Base-by-base conservation (phyloP, 2,329 filamentous ascomycete genomes). In the Sclerotinia minor region DNA sequence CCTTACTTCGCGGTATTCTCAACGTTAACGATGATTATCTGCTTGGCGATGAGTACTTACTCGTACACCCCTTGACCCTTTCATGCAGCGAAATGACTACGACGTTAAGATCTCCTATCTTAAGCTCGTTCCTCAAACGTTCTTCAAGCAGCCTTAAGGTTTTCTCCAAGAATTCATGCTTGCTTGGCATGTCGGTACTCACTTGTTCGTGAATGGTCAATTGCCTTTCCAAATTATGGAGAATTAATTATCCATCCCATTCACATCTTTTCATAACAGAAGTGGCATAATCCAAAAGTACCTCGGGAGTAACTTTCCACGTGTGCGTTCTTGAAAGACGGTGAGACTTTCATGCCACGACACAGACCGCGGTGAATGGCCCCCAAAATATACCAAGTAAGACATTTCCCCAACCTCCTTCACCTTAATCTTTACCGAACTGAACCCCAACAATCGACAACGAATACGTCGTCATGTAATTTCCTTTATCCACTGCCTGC, bases 401-500 rank as follows among this genome's bases (percentile, higher is more conserved):
- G 59, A 38, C 17, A 41, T 26, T 50, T 63, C 29, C 59, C 59
- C 45, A 38, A 26, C 59, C 45, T 38, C 59, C 29, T 19, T 57
- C 13, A 32, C 32, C 32, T 24, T 41, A 35, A 15, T 57, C 13
- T 19, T 32, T 47, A 41, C 13, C 38, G 38, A 32, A 54, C 52
- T 35, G 52, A 54, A 54, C 53, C 54, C 54, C 35, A 24, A 29
- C 21, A 50, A 57, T 57, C 53, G 53, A 57, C 53, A 57, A 32
- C 24, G 41, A 47, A n/a, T 29, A 45, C 26, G 38, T 38, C 44
- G 58, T 38, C 59, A 61, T 50, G 21, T 26, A 13, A 50, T 50
- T 61, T 50, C 59, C 45, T 45, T 45, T 61, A 61, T 61, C 45
- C 59, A 13, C 26, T 32, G 59, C 45, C 26, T 32, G 59, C 45